These are phyloP conservation scores for Globisporangium spiculum DNA, from an alignment of 352 stramenopile genomes.

Conservation along the genomic window DNA sequence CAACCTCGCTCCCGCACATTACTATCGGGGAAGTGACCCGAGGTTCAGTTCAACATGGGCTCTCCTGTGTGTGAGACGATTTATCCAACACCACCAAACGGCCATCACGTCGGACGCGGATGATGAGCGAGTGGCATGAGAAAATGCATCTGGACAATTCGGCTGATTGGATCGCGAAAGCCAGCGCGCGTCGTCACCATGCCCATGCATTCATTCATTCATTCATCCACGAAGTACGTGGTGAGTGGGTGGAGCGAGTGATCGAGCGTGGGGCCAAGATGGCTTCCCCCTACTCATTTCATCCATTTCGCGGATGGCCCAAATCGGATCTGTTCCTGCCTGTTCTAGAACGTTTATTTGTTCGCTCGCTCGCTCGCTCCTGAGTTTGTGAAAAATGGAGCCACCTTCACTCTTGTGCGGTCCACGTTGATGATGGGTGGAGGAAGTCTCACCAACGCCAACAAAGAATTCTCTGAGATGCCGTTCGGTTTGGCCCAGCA, in stretches of 20 bases:
- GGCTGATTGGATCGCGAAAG: not conserved
- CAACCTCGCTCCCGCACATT: constrained; percentile 5
- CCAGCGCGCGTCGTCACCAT: not conserved
- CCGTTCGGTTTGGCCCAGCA: no score
- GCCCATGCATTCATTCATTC: not conserved
- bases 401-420: constrained; percentile 9
- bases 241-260: not conserved
- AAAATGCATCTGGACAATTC: not conserved
- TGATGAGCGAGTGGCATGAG: not conserved
- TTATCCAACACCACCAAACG: constrained; percentile 6
- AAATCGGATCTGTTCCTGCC: not conserved
- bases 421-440: constrained; percentile 4
- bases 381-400: constrained; percentile 9
- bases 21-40: not conserved
- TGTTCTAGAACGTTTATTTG: constrained; percentile 11
- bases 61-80: not conserved
- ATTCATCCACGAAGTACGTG: not conserved
- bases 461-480: not conserved
- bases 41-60: constrained; percentile 17
- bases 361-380: not conserved
- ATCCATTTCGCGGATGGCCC: not conserved
- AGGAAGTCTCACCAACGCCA: not conserved
- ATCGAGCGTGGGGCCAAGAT: not conserved
- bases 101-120: not conserved
- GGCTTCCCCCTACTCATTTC: not conserved